Percentiles rank a stretch among this genome's conserved stretches.
Evolutionary conservation across 2,329 filamentous ascomycete species (phyloP).

Genomic region (Zymoseptoria tritici): DNA sequence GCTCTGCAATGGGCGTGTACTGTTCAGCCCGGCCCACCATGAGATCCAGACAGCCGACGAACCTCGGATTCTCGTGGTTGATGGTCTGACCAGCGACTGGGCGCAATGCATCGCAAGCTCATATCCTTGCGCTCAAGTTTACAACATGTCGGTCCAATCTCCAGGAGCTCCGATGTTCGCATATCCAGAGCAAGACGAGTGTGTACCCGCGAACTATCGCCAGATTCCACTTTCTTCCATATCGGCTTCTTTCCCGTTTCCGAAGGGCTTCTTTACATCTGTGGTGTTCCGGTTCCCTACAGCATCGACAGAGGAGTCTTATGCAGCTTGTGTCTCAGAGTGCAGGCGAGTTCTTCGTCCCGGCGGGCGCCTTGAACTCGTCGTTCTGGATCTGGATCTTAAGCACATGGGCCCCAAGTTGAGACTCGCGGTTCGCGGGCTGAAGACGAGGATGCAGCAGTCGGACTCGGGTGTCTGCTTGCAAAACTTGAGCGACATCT

Average conservation of each 20-base stretch:
- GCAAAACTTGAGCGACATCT: slow-evolving; percentile 44
- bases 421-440: slow-evolving; percentile 57
- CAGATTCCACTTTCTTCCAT: slow-evolving; percentile 63
- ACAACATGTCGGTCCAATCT: slow-evolving; percentile 51
- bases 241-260: slow-evolving; percentile 64
- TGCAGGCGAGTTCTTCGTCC: slow-evolving; percentile 70
- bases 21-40: slow-evolving; percentile 72
- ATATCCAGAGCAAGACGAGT: slow-evolving; percentile 14
- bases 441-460: slow-evolving; percentile 64
- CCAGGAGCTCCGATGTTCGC: slow-evolving; percentile 11
- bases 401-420: slow-evolving; percentile 73
- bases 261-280: slow-evolving; percentile 64
- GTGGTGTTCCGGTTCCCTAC: slow-evolving; percentile 72
- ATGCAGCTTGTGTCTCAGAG: slow-evolving; percentile 65
- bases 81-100: slow-evolving; percentile 85
- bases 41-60: slow-evolving; percentile 54
- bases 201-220: slow-evolving; percentile 55
- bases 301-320: slow-evolving; percentile 59
- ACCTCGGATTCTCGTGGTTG: slow-evolving; percentile 65
- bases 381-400: slow-evolving; percentile 70
- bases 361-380: slow-evolving; percentile 71
- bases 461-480: slow-evolving; percentile 55
- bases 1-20: slow-evolving; percentile 75
- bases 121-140: slow-evolving; percentile 66
- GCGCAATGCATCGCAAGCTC: slow-evolving; percentile 78